A percentile compares a stretch with the other conserved stretches of the same genome.
These are phyloP conservation scores for Cyberlindnera bimundalis DNA, from an alignment of 805 yeast species.

Conservation along the genomic window DNA sequence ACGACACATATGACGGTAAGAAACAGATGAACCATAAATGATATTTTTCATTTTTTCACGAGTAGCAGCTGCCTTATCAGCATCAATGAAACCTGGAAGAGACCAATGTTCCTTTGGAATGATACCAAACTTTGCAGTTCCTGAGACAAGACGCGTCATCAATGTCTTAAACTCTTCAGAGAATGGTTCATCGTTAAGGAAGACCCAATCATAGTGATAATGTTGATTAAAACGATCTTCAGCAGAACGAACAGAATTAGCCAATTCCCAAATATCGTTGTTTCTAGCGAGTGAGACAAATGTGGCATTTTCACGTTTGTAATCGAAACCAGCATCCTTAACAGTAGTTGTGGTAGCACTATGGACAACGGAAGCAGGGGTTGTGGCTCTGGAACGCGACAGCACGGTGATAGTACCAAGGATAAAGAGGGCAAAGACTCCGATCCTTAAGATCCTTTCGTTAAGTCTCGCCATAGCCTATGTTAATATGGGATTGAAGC, in stretches of 20 bases:
- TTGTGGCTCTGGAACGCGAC: constrained; percentile 8
- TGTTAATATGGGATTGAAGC: no score
- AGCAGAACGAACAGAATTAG: constrained; percentile 65
- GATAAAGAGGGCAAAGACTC: constrained; percentile 18
- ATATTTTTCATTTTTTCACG: constrained; percentile 52
- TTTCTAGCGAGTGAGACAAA: constrained; percentile 80
- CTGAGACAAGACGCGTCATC: constrained; percentile 68
- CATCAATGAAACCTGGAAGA: constrained; percentile 80
- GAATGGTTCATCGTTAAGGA: constrained; percentile 84
- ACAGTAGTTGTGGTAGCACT: not conserved
- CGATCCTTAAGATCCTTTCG: constrained; percentile 21
- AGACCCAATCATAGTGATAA: constrained; percentile 91
- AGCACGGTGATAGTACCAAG: constrained; percentile 20
- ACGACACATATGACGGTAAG: constrained; percentile 90
- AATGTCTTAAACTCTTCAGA: constrained; percentile 72
- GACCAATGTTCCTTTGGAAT: constrained; percentile 88
- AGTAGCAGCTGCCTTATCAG: constrained; percentile 55
- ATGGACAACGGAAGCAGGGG: no score
- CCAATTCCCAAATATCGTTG: constrained; percentile 58
- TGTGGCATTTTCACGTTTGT: constrained; percentile 62
- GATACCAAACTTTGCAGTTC: constrained; percentile 70
- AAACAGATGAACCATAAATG: constrained; percentile 62
- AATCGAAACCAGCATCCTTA: not conserved
- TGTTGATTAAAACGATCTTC: constrained; percentile 87
- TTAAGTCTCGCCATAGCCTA: constrained; percentile 23